Percentiles rank a stretch among this genome's conserved stretches.
Conservation (phyloP, 768 basidiomycete species). For the Tricholoma flavovirens region DNA sequence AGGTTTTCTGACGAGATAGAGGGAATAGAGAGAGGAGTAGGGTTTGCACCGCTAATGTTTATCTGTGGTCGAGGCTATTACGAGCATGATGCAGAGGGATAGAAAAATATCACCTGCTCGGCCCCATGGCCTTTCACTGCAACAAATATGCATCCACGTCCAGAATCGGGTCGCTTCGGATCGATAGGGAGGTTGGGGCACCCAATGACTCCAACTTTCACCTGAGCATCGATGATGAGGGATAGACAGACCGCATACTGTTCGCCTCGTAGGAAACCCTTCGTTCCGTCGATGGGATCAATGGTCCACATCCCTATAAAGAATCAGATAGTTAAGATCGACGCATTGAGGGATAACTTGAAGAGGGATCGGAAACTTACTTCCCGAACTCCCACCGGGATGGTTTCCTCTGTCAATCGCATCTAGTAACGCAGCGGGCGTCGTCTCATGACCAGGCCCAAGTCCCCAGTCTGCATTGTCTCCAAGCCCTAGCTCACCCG, state of each 20-base stretch:
- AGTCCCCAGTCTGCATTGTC: constrained; percentile 70
- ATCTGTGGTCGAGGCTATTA: constrained; percentile 30
- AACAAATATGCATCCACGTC: constrained; percentile 77
- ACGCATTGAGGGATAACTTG: not conserved
- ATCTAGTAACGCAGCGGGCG: constrained; percentile 59
- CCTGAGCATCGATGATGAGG: constrained; percentile 70
- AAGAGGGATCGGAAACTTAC: constrained; percentile 40
- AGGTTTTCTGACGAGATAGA: constrained; percentile 41
- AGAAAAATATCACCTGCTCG: constrained; percentile 46
- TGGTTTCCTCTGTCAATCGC: constrained; percentile 83
- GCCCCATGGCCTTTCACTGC: constrained; percentile 86
- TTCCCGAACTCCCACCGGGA: constrained; percentile 64
- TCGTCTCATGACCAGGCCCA: constrained; percentile 50
- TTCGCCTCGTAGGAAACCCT: constrained; percentile 86
- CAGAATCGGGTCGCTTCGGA: constrained; percentile 44
- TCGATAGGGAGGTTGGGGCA: constrained; percentile 85
- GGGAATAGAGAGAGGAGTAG: constrained; percentile 50
- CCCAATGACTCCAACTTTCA: constrained; percentile 81
- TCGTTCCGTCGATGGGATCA: constrained; percentile 90
- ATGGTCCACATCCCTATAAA: constrained; percentile 78
- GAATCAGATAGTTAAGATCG: not conserved
- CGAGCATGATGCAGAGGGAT: not conserved
- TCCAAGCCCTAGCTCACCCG: constrained; percentile 43
- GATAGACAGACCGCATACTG: constrained; percentile 93
- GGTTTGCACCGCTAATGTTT: constrained; percentile 44